Percentiles rank a stretch among this genome's conserved stretches.
Evolutionary conservation across 768 basidiomycete genomes (phyloP).

Genomic region (Sarcomyxa edulis): DNA sequence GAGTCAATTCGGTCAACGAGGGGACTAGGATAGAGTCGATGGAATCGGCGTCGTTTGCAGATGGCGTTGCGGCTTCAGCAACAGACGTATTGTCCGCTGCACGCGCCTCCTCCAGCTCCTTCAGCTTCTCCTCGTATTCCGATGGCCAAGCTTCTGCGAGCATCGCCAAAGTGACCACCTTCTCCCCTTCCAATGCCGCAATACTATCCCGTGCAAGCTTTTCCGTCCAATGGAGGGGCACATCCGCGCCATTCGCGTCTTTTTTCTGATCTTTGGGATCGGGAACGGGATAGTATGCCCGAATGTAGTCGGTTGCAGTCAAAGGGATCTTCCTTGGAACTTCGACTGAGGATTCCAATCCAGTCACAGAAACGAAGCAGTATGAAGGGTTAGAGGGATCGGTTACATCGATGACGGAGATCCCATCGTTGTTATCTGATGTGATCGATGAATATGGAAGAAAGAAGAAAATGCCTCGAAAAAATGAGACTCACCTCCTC

Average conservation of each 20-base stretch:
- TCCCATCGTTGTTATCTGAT: constrained; percentile 28
- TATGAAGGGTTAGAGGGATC: constrained; percentile 21
- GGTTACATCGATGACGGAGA: constrained; percentile 28
- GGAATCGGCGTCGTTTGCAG: neutral
- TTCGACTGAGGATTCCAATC: neutral
- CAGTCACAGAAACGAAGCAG: constrained; percentile 15
- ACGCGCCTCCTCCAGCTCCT: too few relatives aligned
- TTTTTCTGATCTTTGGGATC: neutral
- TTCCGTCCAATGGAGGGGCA: too few relatives aligned
- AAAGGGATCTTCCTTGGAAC: neutral
- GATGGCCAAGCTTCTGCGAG: constrained; percentile 5
- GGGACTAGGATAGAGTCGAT: constrained; percentile 11
- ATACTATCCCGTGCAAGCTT: neutral
- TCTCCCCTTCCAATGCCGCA: constrained; percentile 1
- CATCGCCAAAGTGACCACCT: constrained; percentile 3
- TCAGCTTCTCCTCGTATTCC: constrained; percentile 1
- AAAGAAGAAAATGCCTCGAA: neutral
- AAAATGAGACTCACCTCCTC: constrained; percentile 16
- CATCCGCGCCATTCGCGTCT: neutral
- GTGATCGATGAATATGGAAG: neutral
- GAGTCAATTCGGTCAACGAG: constrained; percentile 18
- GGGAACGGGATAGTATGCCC: constrained; percentile 4
- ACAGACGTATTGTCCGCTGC: neutral
- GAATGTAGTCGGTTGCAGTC: constrained; percentile 4
- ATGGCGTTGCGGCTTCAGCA: neutral